Conservation (phyloP, 78 protist genomes). For the Protostelium mycophagum region DNA sequence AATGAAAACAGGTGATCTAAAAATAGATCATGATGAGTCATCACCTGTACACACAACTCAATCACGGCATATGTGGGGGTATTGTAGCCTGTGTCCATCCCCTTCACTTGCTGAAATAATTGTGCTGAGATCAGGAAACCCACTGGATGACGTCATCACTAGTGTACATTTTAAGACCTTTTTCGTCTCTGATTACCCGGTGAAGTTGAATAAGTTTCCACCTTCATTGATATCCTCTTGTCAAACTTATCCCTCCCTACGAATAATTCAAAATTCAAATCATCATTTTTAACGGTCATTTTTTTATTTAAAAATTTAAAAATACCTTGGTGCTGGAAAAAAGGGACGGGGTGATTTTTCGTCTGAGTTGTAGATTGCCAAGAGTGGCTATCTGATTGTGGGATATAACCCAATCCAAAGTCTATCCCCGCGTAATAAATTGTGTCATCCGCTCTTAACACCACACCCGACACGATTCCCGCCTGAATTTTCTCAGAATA, state of each 20-base stretch:
- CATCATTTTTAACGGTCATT: background rate
- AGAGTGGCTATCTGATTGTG: no score
- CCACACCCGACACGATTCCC: background rate
- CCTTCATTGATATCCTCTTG: background rate
- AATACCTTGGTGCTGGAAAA: background rate
- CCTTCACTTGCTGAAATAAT: background rate
- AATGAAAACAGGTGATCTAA: no score
- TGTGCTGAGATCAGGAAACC: background rate
- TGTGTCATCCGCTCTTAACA: background rate
- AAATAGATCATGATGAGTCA: background rate
- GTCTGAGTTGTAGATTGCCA: no score
- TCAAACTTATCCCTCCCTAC: background rate
- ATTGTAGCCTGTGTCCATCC: background rate
- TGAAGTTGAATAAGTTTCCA: background rate
- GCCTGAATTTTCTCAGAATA: background rate
- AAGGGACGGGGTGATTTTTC: background rate
- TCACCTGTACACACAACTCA: background rate
- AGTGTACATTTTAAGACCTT: background rate
- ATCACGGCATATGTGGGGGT: background rate
- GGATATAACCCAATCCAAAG: background rate
- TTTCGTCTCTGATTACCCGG: background rate
- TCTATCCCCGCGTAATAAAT: background rate
- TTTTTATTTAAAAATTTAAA: no score
- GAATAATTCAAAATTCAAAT: no score
- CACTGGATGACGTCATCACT: background rate